Evolutionary conservation across 1,284 basidiomycete genomes (phyloP), one percentile per base, ranked within the genome.

Genomic region (Cryptococcus maquisensis): DNA sequence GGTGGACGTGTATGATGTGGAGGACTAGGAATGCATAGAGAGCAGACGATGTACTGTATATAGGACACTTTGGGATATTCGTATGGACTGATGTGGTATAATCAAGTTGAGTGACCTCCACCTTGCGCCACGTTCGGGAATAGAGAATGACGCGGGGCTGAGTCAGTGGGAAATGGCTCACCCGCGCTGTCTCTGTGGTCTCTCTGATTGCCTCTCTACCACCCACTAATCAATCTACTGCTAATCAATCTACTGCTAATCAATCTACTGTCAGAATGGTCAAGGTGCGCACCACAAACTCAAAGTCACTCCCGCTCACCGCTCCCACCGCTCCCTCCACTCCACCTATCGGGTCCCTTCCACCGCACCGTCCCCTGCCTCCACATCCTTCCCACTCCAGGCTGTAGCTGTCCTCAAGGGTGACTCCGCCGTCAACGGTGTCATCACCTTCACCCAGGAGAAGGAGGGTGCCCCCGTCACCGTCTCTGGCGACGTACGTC

Each of bases 401-500:
- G 87, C 86, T 38, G 79, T 85, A 45, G 85, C 81, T 26, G 80
- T 87, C 24, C 77, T 90, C 65, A 81, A 79, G 58, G 86, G 86
- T 46, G 80, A 82, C 55, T 67, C 84, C 7, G 70, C 76, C 56
- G 84, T 86, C 52, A 75, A 77, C 47, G 87, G 88, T 49, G 82
- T 80, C 24, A 82, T 88, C 57, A 80, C 78, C 43, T 88, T 90
- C 73, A 78, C 80, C 42, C 87, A 90, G 72, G 63, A 77, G 3
- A 69, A 75, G 28, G 76, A 77, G 54, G 78, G 77, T 49, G 80
- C 79, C 18, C 80, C 83, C 38, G 85, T 88, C 52, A 81, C 76
- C 23, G 76, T 90, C 51, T 81, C 81, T 12, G 86, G 86, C 43
- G 79, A 73, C 57, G 73, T 75, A 51, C 64, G 72, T 69, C 13